Percentiles rank a stretch among this genome's conserved stretches.
Conservation (phyloP, 2,329 filamentous ascomycete genomes). For the Diaporthe longicolla region DNA sequence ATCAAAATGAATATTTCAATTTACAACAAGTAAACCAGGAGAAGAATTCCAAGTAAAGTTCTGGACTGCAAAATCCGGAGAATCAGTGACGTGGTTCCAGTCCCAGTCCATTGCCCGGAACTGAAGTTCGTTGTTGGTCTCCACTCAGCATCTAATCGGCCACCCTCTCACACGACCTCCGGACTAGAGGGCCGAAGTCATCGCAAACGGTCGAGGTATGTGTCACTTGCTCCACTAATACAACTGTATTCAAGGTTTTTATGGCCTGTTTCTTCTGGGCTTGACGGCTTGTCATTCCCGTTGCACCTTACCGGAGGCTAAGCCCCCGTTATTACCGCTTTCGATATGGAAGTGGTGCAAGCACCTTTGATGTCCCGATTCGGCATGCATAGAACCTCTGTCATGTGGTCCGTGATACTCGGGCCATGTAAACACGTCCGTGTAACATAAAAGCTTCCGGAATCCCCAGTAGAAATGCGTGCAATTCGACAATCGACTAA, state of each 20-base stretch:
- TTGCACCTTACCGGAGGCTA: conserved; percentile 16
- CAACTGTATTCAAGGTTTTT: background rate
- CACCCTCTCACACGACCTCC: background rate
- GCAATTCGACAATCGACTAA: background rate
- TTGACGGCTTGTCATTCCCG: conserved; percentile 25
- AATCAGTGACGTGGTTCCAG: background rate
- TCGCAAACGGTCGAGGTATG: background rate
- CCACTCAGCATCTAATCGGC: background rate
- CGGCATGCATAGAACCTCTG: background rate
- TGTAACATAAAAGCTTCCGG: conserved; percentile 4
- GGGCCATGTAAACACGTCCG: background rate
- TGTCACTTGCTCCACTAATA: background rate
- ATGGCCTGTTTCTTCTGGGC: conserved; percentile 2
- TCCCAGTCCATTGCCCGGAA: background rate
- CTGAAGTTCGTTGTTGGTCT: background rate
- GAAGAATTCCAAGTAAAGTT: background rate
- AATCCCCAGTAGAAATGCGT: background rate
- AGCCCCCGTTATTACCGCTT: conserved; percentile 11
- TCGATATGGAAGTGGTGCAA: conserved; percentile 10
- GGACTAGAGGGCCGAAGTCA: background rate
- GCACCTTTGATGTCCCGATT: background rate
- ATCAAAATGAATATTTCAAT: conserved; percentile 9
- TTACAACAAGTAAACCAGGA: background rate
- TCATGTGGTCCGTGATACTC: conserved; percentile 21
- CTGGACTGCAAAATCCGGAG: background rate